Evolutionary conservation across 768 basidiomycete genomes (phyloP).

Genomic region (Boletus rufocinnamomeus): DNA sequence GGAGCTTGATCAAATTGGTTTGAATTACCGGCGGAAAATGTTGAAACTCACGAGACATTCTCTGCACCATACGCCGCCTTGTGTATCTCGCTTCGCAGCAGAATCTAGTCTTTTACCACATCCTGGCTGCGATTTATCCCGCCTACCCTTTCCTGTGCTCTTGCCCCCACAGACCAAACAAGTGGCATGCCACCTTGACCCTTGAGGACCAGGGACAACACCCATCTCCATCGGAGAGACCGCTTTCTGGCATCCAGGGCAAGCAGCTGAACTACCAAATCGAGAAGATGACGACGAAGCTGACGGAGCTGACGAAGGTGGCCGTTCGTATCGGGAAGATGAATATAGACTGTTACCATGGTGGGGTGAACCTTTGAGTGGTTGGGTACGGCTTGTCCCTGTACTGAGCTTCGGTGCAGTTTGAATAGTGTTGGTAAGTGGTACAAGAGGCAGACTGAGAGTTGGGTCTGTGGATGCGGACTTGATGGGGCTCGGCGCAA

Average conservation of each 20-base stretch:
- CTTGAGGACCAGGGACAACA: conserved; percentile 83
- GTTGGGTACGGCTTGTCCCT: conserved; percentile 11
- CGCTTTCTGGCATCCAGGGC: conserved; percentile 71
- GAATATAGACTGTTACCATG: conserved; percentile 21
- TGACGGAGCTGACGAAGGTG: conserved; percentile 19
- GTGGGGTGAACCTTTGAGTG: conserved; percentile 15
- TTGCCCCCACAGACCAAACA: conserved; percentile 85
- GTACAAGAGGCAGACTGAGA: conserved; percentile 21
- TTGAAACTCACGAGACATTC: conserved; percentile 68
- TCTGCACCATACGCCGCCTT: conserved; percentile 79
- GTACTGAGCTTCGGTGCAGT: conserved; percentile 7
- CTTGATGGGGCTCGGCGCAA: conserved; percentile 10
- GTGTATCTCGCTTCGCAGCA: conserved; percentile 70
- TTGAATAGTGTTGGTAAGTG: conserved; percentile 22
- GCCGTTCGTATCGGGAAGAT: conserved; percentile 35
- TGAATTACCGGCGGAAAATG: conserved; percentile 7
- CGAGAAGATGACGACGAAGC: conserved; percentile 28
- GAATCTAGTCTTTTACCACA: conserved; percentile 85
- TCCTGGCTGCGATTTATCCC: conserved; percentile 62
- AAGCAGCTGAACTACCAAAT: conserved; percentile 46
- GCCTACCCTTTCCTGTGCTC: conserved; percentile 42
- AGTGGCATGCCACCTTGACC: conserved; percentile 74
- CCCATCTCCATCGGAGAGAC: conserved; percentile 86
- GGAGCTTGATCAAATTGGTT: conserved; percentile 43
- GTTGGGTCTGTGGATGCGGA: conserved; percentile 14